Evolutionary conservation across 179 eudicot genomes (phyloP), one percentile per base, ranked within the genome.

Genomic region (Beta lomatogona): DNA sequence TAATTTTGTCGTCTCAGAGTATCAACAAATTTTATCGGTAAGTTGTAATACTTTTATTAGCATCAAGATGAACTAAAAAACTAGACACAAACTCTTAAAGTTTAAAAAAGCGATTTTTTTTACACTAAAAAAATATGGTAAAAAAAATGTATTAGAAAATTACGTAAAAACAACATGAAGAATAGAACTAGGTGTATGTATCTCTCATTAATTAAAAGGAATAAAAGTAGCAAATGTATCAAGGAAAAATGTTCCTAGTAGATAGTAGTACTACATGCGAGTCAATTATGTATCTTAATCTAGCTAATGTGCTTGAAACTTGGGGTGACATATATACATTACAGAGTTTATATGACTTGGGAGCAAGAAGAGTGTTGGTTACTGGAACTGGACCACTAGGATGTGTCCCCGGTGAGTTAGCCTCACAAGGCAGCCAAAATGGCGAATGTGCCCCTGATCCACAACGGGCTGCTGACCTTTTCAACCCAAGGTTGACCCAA

Each of bases 321-420:
- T 36, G 28, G 28, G 28, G 28, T 25, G 41, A 36, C 41, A 36
- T 36, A 36, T 36, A 36, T 36, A 36, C 41, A 36, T 36, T 36
- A 36, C 84, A 88, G 90, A 86, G 83, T 61, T 5, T 88, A 28
- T 88, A 88, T 59, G 87, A 86, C 0, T 64, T 86, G 68, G 90
- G 90, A 78, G 84, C 87, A 64, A 80, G 88, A 9, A 82, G 75
- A 71, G 88, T 88, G 19, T 46, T 88, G 75, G 88, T 88, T 52
- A 86, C 90, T 0, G 88, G 88, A 71, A 84, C 87, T 9, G 90
- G 90, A 28, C 90, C 90, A 18, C 36, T 88, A 45, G 90, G 90
- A 0, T 88, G 90, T 66, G 90, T 82, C 3, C 90, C 90, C 0
- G 85, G 87, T 2, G 87, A 77, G 86, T 58, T 88, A 45, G 90